These are phyloP conservation scores for Hyparrhenia diplandra DNA, from an alignment of 176 grass and related monocot genomes.

Conservation along the genomic window DNA sequence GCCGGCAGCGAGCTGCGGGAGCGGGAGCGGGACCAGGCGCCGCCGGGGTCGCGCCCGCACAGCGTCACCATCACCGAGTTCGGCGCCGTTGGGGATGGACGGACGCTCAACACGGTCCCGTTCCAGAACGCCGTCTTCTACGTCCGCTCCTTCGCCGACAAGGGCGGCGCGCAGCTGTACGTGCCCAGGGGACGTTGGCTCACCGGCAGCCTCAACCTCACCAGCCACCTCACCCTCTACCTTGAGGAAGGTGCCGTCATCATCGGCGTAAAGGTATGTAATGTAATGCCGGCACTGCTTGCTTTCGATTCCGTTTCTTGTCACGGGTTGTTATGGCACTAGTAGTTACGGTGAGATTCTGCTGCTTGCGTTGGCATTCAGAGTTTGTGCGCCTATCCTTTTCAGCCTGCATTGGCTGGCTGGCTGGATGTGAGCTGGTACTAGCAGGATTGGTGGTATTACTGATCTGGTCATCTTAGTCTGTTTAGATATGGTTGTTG, in stretches of 20 bases:
- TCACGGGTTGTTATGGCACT: slow-evolving; percentile 16
- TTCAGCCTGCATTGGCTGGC: slow-evolving; percentile 36
- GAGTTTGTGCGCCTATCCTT: slow-evolving; percentile 21
- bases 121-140: slow-evolving; percentile 98
- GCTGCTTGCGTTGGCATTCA: background rate
- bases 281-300: background rate
- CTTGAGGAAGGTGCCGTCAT: slow-evolving; percentile 74
- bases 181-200: slow-evolving; percentile 89
- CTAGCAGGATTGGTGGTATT: background rate
- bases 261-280: slow-evolving; percentile 66
- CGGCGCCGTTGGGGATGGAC: slow-evolving; percentile 82
- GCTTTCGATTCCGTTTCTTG: background rate
- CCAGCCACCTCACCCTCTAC: slow-evolving; percentile 82
- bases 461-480: slow-evolving; percentile 4
- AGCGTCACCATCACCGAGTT: slow-evolving; percentile 94
- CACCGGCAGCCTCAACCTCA: slow-evolving; percentile 96
- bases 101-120: slow-evolving; percentile 68
- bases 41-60: slow-evolving; percentile 51
- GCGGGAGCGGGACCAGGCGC: slow-evolving; percentile 10
- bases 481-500: slow-evolving; percentile 43
- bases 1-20: background rate
- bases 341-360: slow-evolving; percentile 22
- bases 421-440: slow-evolving; percentile 30
- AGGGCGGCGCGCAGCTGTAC: slow-evolving; percentile 89
- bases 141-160: slow-evolving; percentile 75